Base-by-base conservation (phyloP, 306 rosid species). In the Castanea mollissima region DNA sequence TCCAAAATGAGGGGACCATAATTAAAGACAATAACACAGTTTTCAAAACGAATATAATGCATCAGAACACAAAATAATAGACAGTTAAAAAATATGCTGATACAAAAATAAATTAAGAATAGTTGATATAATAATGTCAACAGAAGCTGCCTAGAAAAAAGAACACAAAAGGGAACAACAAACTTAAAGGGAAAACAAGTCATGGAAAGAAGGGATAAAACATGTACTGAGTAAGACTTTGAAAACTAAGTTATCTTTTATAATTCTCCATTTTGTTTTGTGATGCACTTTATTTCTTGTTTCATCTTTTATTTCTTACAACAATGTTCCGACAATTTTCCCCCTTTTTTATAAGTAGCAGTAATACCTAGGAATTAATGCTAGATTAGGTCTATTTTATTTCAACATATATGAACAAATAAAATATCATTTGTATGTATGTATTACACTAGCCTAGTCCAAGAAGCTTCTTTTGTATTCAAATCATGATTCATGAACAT, bases 11-110 rank as follows among this genome's bases (percentile, higher is more conserved):
- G 51, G 29, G 38, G 5, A 68, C 1, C 35, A 68, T 18, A 23
- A 67, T 19, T 1, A 77, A 46, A 56, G 71, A 80, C 73, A 84
- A 60, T 71, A 73, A 75, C 32, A 57, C 49, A 29, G 79, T 65
- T 49, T 68, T 2, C 72, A 34, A 68, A 68, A 65, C 11, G 8
- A 67, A 35, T 21, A 67, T 67, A 5, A 67, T 34, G 72, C 51
- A 67, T 10, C 44, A 65, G 3, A 65, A 34, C 25, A 68, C 27
- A 68, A 67, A 32, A 68, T 35, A 6, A 25, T 35, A 9, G 72
- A 23, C 52, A 68, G 52, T 35, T 67, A 8, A 9, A 67, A 35
- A n/a, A 67, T 21, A 34, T 35, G 71, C 10, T 31, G 15, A 4
- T 67, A 46, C n/a, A 34, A 67, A 27, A 4, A 12, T 27, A 63